Base-by-base conservation (phyloP, 495 filamentous ascomycete genomes). In the Penicillium antarcticum region DNA sequence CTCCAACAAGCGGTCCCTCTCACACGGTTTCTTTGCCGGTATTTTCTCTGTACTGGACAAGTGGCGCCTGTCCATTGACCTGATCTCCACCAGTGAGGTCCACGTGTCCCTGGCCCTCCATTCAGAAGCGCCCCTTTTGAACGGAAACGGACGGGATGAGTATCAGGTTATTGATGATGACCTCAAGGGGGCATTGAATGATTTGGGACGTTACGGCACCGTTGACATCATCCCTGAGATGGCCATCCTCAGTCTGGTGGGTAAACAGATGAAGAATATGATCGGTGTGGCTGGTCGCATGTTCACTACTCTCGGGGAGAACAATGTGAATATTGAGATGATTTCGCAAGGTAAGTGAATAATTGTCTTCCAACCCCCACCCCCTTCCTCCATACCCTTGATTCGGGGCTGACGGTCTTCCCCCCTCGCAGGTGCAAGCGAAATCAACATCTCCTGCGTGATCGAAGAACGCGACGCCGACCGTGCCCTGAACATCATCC, bases 401-500 rank as follows among this genome's bases (percentile, higher is more conserved):
- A 45, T 40, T 35, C 21, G 36, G 23, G 45, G 50, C 63, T 71
- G 42, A 71, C 13, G 7, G 23, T 48, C 24, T 50, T 56, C 17
- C 29, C 39, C 41, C 42, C 39, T 35, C 56, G 14, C 71, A 95
- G 94, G 92, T 50, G 91, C 91, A 37, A 96, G 91, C 61, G 94
- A 98, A 76, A 98, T 98, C 72, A 97, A 96, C 68, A 98, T 98
- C 46, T 94, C 89, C 12, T 97, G 94, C 67, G 94, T 98, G 7
- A 95, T 98, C 58, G 89, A 94, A 60, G 89, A 89, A 59, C 79
- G 87, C 59, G 89, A 96, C 53, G 91, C 92, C 34, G 87, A 89
- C 48, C 83, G 92, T 48, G 94, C 94, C 12, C 84, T 97, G 75
- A 97, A 92, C 61, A 87, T 97, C 57, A 80, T 98, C 44, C 94